Percentiles rank a stretch among this genome's conserved stretches.
phyloP scores from a whole-genome alignment of 2,329 filamentous ascomycete genomes.

The Fusarium anguioides region DNA sequence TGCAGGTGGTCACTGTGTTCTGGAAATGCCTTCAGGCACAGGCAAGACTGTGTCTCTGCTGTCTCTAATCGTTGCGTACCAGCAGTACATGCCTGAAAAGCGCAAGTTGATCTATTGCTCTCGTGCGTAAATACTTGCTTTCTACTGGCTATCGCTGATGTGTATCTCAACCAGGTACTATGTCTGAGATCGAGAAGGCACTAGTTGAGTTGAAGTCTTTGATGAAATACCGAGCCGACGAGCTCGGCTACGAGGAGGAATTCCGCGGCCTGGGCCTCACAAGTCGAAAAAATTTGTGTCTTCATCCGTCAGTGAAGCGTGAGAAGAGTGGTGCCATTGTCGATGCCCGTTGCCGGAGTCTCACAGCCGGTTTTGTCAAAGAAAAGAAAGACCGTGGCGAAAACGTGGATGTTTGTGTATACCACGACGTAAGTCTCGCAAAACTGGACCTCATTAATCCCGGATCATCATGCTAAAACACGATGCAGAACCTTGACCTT shows the following conservation, averaged over 20 bases:
- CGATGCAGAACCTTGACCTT: constrained; percentile 82
- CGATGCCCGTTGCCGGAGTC: constrained; percentile 92
- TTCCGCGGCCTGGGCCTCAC: constrained; percentile 93
- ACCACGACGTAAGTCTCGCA: constrained; percentile 78
- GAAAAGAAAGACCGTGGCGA: constrained; percentile 97
- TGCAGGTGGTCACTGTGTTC: constrained; percentile 91
- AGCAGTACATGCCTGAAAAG: constrained; percentile 91
- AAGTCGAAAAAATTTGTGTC: constrained; percentile 95
- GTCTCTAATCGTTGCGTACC: constrained; percentile 95
- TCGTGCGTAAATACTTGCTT: constrained; percentile 59
- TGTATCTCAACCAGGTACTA: constrained; percentile 69
- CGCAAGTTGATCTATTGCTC: constrained; percentile 99
- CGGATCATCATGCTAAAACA: constrained; percentile 21
- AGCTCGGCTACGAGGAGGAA: constrained; percentile 91
- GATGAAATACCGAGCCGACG: constrained; percentile 93
- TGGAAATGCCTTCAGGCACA: constrained; percentile 99
- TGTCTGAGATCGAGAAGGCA: constrained; percentile 99
- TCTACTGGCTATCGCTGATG: constrained; percentile 8
- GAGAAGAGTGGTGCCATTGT: constrained; percentile 96
- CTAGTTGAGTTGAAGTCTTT: constrained; percentile 88
- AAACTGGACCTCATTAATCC: neutral
- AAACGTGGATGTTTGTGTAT: constrained; percentile 92
- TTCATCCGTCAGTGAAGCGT: constrained; percentile 94
- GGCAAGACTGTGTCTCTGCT: constrained; percentile 97
- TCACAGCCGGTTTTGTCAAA: constrained; percentile 96